These are phyloP conservation scores for Medicago ruthenica DNA, from an alignment of 306 rosid species.

Conservation along the genomic window DNA sequence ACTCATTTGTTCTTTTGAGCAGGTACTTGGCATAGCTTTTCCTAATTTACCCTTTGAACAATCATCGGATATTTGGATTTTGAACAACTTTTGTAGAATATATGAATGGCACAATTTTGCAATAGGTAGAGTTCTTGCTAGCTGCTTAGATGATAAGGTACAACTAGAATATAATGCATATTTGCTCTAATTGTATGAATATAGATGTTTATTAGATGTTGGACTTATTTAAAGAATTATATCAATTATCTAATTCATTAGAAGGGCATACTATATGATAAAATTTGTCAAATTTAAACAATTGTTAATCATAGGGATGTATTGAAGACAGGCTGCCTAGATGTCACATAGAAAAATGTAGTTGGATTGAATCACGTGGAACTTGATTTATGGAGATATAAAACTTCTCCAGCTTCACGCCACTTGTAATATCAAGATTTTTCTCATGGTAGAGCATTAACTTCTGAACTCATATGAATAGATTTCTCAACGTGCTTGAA, in stretches of 20 bases:
- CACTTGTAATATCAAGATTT: conserved; percentile 26
- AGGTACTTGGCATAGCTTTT: conserved; percentile 59
- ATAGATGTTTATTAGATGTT: conserved; percentile 30
- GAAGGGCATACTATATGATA: conserved; percentile 13
- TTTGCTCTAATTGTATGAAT: conserved; percentile 26
- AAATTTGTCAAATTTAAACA: conserved; percentile 19
- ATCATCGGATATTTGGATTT: conserved; percentile 19
- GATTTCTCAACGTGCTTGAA: conserved; percentile 84
- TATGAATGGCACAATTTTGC: conserved; percentile 27
- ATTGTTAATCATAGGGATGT: conserved; percentile 15
- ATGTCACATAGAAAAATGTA: conserved; percentile 24
- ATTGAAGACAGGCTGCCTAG: conserved; percentile 21
- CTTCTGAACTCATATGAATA: conserved; percentile 49
- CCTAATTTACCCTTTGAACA: conserved; percentile 36
- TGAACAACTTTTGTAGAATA: conserved; percentile 29
- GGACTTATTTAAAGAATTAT: conserved; percentile 31
- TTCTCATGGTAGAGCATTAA: conserved; percentile 25
- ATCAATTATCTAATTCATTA: conserved; percentile 21
- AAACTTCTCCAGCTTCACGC: conserved; percentile 23
- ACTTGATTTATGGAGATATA: conserved; percentile 34
- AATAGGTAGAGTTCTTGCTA: conserved; percentile 33
- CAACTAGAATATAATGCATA: conserved; percentile 25
- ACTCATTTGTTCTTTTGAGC: conserved; percentile 92
- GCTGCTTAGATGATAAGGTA: conserved; percentile 19
- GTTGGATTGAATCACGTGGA: conserved; percentile 25